phyloP scores from a whole-genome alignment of 2,329 filamentous ascomycete species.

The Akanthomyces lecanii region DNA sequence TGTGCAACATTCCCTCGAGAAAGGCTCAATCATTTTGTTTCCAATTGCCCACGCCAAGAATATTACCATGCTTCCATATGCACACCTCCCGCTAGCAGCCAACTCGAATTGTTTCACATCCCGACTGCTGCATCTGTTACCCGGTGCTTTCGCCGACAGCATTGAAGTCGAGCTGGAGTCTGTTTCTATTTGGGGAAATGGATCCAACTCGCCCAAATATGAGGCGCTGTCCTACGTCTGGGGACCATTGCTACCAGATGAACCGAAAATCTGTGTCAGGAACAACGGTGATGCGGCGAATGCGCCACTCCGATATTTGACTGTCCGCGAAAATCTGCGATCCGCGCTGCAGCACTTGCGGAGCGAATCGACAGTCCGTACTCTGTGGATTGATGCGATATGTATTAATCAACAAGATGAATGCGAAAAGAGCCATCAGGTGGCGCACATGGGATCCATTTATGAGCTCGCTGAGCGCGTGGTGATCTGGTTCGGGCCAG shows the following conservation, averaged over 20 bases:
- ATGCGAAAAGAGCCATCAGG: slow-evolving; percentile 23
- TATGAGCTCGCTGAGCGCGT: slow-evolving; percentile 24
- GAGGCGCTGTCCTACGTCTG: slow-evolving; percentile 24
- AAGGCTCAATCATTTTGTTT: no score
- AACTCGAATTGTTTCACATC: not conserved
- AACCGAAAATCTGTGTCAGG: slow-evolving; percentile 20
- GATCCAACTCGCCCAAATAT: slow-evolving; percentile 8
- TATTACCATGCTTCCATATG: not conserved
- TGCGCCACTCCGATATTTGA: not conserved
- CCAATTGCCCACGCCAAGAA: no score
- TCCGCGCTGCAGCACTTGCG: slow-evolving; percentile 20
- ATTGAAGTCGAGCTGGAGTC: not conserved
- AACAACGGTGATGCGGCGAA: not conserved
- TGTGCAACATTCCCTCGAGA: no score
- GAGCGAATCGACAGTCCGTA: slow-evolving; percentile 1
- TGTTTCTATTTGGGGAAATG: not conserved
- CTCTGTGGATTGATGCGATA: slow-evolving; percentile 26
- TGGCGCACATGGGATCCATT: slow-evolving; percentile 23
- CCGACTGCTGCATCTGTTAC: not conserved
- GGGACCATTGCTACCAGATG: slow-evolving; percentile 18
- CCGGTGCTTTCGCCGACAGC: not conserved
- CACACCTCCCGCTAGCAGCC: not conserved
- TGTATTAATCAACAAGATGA: slow-evolving; percentile 24
- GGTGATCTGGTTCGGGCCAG: slow-evolving; percentile 24
- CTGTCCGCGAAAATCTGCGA: not conserved